Base-by-base conservation (phyloP, 1,284 basidiomycete genomes). In the Hymenochaete sp. region DNA sequence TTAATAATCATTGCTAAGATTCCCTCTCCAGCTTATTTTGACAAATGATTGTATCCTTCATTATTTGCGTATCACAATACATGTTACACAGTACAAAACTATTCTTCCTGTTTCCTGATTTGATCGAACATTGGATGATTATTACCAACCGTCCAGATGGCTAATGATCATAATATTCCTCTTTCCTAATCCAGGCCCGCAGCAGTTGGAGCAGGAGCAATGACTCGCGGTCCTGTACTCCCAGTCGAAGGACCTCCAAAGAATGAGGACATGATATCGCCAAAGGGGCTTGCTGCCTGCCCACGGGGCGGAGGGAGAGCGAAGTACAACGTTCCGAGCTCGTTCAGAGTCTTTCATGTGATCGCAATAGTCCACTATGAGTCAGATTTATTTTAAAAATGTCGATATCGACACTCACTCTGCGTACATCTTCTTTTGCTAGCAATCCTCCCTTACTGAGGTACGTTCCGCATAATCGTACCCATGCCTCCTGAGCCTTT, bases 251-350 rank as follows among this genome's bases (percentile, higher is more conserved):
- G 60, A 11, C 67, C 59, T 2, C 79, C 82, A 43, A 93, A 82
- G 59, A 93, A 69, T 1, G 79, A 82, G 4, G 87, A 86, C 61
- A 93, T 67, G 72, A 93, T 82, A 41, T 87, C 86, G 41, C 82
- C 84, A 29, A 93, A 64, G 10, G 89, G 82, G 58, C 90, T 90
- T n/a, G 70, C 77, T 9, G 73, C 70, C 50, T 81, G 79, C 16
- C 66, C 67, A 32, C 80, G 71, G 19, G 86, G 82, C 26, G 77
- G 79, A 6, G 84, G 79, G 43, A 93, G 79, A 8, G 80, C 79
- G 64, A 93, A 93, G 62, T 88, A 92, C 21, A 93, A 66, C 16
- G 74, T 73, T 9, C 73, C 75, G 36, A 91, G 68, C 42, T 83
- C 70, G 58, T 71, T 61, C 42, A 61, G 49, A 36, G 58, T 58